Percentiles rank a stretch among this genome's conserved stretches.
These are phyloP conservation scores for Psilocybe cyanescens DNA, from an alignment of 768 basidiomycete species.

Conservation along the genomic window DNA sequence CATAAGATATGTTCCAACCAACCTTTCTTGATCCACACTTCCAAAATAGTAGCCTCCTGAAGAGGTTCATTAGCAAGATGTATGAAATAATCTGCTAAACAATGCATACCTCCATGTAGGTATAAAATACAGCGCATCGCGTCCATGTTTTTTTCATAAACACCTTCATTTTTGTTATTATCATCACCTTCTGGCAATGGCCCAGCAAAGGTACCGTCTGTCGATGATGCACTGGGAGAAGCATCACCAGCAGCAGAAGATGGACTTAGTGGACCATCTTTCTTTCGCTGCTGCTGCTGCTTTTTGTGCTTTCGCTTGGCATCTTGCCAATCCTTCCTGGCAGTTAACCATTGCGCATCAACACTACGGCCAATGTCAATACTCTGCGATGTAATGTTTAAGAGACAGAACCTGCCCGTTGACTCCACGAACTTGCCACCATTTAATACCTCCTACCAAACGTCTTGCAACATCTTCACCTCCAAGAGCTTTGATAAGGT, in stretches of 20 bases:
- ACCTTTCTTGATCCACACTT: conserved; percentile 79
- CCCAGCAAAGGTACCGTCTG: background rate
- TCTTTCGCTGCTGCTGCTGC: conserved; percentile 35
- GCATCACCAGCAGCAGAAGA: background rate
- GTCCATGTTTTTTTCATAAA: conserved; percentile 75
- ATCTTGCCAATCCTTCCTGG: conserved; percentile 82
- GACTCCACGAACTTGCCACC: conserved; percentile 95
- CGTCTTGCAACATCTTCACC: conserved; percentile 76
- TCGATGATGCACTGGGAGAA: background rate
- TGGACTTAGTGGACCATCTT: background rate
- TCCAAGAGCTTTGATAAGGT: conserved; percentile 79
- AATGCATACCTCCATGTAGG: conserved; percentile 66
- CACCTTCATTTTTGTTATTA: conserved; percentile 28
- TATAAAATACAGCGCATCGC: conserved; percentile 86
- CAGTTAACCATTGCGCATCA: conserved; percentile 86
- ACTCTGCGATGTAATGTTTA: background rate
- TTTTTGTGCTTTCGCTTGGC: conserved; percentile 61
- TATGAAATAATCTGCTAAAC: conserved; percentile 3
- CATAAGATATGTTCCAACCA: background rate
- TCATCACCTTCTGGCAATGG: conserved; percentile 4
- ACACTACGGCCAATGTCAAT: conserved; percentile 43
- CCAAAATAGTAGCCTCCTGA: conserved; percentile 86
- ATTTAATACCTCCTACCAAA: conserved; percentile 88
- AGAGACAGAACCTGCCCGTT: conserved; percentile 56
- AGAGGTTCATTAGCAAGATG: background rate